These are phyloP conservation scores for Porphyrellus cyaneotinctus DNA, from an alignment of 768 basidiomycete genomes.

Conservation along the genomic window DNA sequence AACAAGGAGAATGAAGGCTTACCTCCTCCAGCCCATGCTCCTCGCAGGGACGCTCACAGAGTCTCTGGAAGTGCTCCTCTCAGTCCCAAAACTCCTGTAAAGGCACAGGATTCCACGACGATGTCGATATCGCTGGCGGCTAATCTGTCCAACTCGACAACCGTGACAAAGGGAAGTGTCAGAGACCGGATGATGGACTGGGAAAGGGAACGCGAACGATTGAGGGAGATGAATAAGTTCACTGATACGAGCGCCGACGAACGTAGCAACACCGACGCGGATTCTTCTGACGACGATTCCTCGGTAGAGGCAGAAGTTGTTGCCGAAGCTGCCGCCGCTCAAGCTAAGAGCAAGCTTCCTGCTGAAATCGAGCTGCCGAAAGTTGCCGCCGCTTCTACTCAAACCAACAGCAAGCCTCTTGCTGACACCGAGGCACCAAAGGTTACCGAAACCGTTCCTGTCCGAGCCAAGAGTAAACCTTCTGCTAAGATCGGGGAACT, in stretches of 20 bases:
- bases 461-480: background rate
- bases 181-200: conserved; percentile 69
- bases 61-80: conserved; percentile 2
- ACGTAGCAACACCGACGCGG: conserved; percentile 17
- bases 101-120: conserved; percentile 9
- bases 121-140: conserved; percentile 9
- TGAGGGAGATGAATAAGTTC: conserved; percentile 64
- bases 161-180: conserved; percentile 31
- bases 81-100: conserved; percentile 16
- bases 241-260: conserved; percentile 50
- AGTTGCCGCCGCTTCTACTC: background rate
- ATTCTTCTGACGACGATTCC: conserved; percentile 27
- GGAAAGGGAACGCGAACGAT: conserved; percentile 65
- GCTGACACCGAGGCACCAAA: too few species aligned
- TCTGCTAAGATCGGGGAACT: background rate
- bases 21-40: background rate
- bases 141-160: conserved; percentile 18
- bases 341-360: conserved; percentile 2
- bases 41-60: conserved; percentile 11
- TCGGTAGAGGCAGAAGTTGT: conserved; percentile 25
- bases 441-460: too few species aligned
- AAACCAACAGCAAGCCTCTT: too few species aligned
- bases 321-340: conserved; percentile 18
- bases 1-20: conserved; percentile 29
- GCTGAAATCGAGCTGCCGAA: conserved; percentile 1